Evolutionary conservation across 768 basidiomycete species (phyloP).

Genomic region (Ramaria rubella): DNA sequence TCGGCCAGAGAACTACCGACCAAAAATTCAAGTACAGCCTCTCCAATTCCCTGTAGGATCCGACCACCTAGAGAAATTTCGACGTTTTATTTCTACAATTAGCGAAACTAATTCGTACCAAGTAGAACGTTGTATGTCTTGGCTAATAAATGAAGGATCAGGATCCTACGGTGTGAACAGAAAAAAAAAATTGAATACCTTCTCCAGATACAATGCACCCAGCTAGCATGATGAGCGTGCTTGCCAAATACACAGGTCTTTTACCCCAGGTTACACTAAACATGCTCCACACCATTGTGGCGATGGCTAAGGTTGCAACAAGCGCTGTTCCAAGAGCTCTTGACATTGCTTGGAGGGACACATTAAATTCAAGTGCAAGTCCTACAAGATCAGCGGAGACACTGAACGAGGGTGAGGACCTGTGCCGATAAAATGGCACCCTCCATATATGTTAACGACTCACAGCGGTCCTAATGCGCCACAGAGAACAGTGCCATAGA

Average conservation of each 20-base stretch:
- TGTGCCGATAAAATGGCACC: background rate
- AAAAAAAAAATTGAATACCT: background rate
- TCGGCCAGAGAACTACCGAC: conserved; percentile 13
- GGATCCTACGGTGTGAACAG: background rate
- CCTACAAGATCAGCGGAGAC: background rate
- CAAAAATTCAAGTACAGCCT: conserved; percentile 11
- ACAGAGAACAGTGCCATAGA: conserved; percentile 14
- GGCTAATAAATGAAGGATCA: background rate
- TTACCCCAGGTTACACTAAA: conserved; percentile 3
- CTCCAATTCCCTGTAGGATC: conserved; percentile 11
- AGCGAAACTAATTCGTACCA: background rate
- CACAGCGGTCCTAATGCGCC: conserved; percentile 13
- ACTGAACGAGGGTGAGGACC: background rate
- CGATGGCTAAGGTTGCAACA: conserved; percentile 9
- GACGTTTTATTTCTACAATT: background rate
- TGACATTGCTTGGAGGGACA: conserved; percentile 7
- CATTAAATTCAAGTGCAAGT: conserved; percentile 13
- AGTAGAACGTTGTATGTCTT: conserved; percentile 5
- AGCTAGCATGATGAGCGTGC: conserved; percentile 10
- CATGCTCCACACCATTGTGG: conserved; percentile 10
- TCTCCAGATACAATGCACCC: conserved; percentile 9
- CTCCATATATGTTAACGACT: background rate
- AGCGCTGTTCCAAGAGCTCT: conserved; percentile 15
- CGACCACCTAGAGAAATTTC: conserved; percentile 3
- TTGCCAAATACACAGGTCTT: conserved; percentile 4